These are phyloP conservation scores for Quercus phellos DNA, from an alignment of 331 rosid species.

Conservation along the genomic window DNA sequence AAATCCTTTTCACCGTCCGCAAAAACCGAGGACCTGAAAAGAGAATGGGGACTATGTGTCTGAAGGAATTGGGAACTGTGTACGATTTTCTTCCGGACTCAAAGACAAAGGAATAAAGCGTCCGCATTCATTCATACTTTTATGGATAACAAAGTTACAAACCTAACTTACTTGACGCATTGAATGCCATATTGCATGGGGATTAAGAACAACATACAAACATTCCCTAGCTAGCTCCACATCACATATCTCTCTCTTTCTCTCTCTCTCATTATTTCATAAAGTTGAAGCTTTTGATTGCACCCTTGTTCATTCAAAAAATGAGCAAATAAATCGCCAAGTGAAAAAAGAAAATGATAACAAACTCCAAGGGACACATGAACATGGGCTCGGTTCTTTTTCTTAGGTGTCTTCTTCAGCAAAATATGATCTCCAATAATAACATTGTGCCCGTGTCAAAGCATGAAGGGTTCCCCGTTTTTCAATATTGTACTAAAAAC, in stretches of 20 bases:
- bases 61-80: conserved; percentile 66
- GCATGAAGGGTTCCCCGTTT: not conserved
- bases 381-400: conserved; percentile 5
- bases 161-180: conserved; percentile 25
- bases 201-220: conserved; percentile 42
- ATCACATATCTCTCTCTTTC: conserved; percentile 9
- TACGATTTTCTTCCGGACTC: conserved; percentile 68
- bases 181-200: conserved; percentile 51
- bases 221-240: conserved; percentile 24
- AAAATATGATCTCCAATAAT: not conserved
- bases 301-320: conserved; percentile 15
- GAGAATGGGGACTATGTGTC: conserved; percentile 53
- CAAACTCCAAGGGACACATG: not conserved
- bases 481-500: not conserved
- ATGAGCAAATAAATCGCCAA: conserved; percentile 4
- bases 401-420: not conserved
- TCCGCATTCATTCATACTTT: conserved; percentile 18
- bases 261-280: conserved; percentile 35
- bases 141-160: conserved; percentile 3
- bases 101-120: conserved; percentile 62
- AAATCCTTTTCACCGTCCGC: conserved; percentile 34
- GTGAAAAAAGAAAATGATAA: not conserved
- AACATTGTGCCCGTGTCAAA: not conserved
- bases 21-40: conserved; percentile 62
- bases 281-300: conserved; percentile 30